phyloP scores from a whole-genome alignment of 2,329 filamentous ascomycete species.

The Pseudopithomyces chartarum region DNA sequence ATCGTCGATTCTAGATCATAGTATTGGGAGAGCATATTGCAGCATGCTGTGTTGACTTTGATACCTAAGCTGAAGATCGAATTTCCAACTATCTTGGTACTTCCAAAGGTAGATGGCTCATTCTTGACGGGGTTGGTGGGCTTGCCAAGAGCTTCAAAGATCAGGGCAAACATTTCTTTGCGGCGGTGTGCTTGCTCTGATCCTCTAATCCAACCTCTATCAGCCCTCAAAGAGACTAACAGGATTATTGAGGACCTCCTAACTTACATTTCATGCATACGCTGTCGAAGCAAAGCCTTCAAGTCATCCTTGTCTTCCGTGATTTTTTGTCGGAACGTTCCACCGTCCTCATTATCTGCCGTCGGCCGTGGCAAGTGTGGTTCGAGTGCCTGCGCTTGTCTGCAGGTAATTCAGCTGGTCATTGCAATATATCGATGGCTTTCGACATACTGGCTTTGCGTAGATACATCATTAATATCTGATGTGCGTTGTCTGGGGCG shows the following conservation, averaged over 20 bases:
- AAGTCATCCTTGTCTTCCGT: slow-evolving; percentile 21
- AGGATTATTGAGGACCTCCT: neutral
- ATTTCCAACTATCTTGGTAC: slow-evolving; percentile 23
- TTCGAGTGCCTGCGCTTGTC: slow-evolving; percentile 25
- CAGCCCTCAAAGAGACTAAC: neutral
- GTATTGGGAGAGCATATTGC: slow-evolving; percentile 29
- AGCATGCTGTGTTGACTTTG: slow-evolving; percentile 21
- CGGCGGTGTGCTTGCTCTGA: slow-evolving; percentile 18
- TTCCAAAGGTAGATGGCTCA: slow-evolving; percentile 10
- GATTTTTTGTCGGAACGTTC: slow-evolving; percentile 26
- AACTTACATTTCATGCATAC: slow-evolving; percentile 27
- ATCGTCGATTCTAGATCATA: slow-evolving; percentile 28
- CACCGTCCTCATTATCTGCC: slow-evolving; percentile 25
- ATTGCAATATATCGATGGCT: neutral
- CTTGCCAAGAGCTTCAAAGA: slow-evolving; percentile 23
- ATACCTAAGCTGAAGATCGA: slow-evolving; percentile 16
- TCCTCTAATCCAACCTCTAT: slow-evolving; percentile 16
- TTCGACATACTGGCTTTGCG: slow-evolving; percentile 33
- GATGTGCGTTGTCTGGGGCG: slow-evolving; percentile 4
- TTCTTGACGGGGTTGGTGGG: slow-evolving; percentile 12
- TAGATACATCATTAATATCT: slow-evolving; percentile 16
- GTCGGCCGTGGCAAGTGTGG: slow-evolving; percentile 25
- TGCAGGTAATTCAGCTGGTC: slow-evolving; percentile 10
- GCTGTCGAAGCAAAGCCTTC: slow-evolving; percentile 23
- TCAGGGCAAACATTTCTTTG: slow-evolving; percentile 24